phyloP scores from a whole-genome alignment of 2,329 filamentous ascomycete genomes.

The Epichloe brachyelytri region DNA sequence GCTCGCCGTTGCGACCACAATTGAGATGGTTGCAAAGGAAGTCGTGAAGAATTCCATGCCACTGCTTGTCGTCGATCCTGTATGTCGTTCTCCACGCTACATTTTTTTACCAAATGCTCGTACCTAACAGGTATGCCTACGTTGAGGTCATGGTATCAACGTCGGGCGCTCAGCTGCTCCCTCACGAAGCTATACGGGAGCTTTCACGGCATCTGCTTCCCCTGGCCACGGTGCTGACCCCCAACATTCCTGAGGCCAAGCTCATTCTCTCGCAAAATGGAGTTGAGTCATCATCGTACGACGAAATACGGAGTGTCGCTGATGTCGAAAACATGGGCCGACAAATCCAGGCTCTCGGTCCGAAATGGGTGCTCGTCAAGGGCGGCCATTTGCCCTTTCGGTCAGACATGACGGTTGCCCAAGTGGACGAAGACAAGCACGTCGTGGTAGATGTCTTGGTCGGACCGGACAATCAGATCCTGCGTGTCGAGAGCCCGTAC shows the following conservation, averaged over 20 bases:
- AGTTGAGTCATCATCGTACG: slow-evolving; percentile 12
- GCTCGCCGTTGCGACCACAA: slow-evolving; percentile 25
- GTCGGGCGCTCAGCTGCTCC: slow-evolving; percentile 58
- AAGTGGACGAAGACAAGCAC: slow-evolving; percentile 42
- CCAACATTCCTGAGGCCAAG: slow-evolving; percentile 64
- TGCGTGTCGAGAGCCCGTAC: slow-evolving; percentile 58
- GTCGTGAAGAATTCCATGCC: slow-evolving; percentile 19
- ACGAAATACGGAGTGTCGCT: slow-evolving; percentile 38
- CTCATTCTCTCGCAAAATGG: slow-evolving; percentile 47
- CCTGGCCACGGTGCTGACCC: slow-evolving; percentile 55
- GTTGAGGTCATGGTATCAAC: slow-evolving; percentile 81
- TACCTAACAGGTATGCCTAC: slow-evolving; percentile 5
- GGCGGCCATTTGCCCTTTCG: slow-evolving; percentile 80
- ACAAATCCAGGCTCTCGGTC: slow-evolving; percentile 53
- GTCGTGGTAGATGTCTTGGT: slow-evolving; percentile 68
- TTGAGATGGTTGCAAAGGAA: slow-evolving; percentile 21
- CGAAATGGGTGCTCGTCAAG: slow-evolving; percentile 74
- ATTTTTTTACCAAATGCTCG: neutral
- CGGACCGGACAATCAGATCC: slow-evolving; percentile 40
- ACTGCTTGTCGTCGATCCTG: slow-evolving; percentile 25
- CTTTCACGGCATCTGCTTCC: slow-evolving; percentile 50
- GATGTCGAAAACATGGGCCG: slow-evolving; percentile 59
- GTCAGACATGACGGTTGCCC: slow-evolving; percentile 45
- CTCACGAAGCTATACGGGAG: slow-evolving; percentile 47
- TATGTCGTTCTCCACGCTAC: slow-evolving; percentile 9